Percentiles rank a stretch among this genome's conserved stretches.
Evolutionary conservation across 2,329 filamentous ascomycete species (phyloP).

Genomic region (Periconia macrospinosa): DNA sequence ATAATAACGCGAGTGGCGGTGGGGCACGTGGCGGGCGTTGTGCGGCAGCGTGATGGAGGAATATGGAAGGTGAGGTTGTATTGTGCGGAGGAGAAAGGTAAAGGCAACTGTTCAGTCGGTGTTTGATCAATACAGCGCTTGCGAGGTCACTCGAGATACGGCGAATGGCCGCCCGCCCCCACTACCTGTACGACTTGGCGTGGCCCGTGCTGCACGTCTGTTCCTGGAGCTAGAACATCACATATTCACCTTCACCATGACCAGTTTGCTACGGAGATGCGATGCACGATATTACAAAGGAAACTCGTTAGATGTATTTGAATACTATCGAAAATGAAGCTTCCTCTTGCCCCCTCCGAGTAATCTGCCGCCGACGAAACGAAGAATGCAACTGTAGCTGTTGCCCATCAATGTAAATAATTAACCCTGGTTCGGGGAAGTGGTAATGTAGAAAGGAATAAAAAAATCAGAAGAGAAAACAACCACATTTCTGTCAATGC

Average conservation of each 20-base stretch:
- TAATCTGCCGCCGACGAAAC: neutral
- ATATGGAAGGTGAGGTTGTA: neutral
- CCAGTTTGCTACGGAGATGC: too few relatives aligned
- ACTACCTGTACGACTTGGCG: neutral
- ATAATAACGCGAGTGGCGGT: neutral
- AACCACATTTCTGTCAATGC: neutral
- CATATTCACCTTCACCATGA: neutral
- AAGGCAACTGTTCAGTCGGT: neutral
- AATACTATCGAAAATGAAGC: conserved; percentile 8
- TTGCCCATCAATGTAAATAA: neutral
- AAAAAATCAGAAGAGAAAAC: conserved; percentile 1
- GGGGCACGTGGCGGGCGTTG: neutral
- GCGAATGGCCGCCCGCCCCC: neutral
- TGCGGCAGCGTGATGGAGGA: neutral
- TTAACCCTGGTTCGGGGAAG: neutral
- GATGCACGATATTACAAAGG: conserved; percentile 21
- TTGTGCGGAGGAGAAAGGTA: neutral
- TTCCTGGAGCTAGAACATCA: neutral
- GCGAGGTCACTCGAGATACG: neutral
- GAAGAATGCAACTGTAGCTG: too few relatives aligned
- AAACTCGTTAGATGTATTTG: conserved; percentile 26
- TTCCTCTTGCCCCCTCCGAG: neutral
- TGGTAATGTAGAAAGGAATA: conserved; percentile 8
- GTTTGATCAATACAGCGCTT: neutral
- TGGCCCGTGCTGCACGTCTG: neutral